Conservation (phyloP, 1,139 yeast species). For the Kodamaea anthophila region DNA sequence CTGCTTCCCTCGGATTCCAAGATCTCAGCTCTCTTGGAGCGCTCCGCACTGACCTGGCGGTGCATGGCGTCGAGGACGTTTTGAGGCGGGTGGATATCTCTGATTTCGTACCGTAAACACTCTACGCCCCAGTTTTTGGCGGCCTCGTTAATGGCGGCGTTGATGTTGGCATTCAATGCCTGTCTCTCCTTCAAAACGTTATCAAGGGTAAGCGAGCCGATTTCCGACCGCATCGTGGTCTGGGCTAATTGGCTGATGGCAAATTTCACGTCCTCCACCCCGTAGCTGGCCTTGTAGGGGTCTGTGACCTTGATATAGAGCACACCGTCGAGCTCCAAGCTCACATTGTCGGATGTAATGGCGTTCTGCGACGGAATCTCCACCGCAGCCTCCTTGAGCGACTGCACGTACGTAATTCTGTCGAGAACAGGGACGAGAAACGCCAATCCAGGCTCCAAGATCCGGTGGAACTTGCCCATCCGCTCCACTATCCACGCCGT, state of each 20-base stretch:
- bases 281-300: conserved; percentile 81
- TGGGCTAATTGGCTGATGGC: conserved; percentile 84
- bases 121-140: conserved; percentile 83
- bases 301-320: conserved; percentile 72
- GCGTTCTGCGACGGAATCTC: conserved; percentile 84
- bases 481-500: conserved; percentile 89
- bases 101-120: conserved; percentile 79
- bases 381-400: conserved; percentile 74
- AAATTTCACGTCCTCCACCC: conserved; percentile 83
- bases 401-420: conserved; percentile 73
- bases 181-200: conserved; percentile 74
- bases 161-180: conserved; percentile 63
- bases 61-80: conserved; percentile 91
- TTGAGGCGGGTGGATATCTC: conserved; percentile 83
- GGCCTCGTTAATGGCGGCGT: conserved; percentile 76
- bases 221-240: conserved; percentile 86
- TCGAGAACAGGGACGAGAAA: conserved; percentile 67
- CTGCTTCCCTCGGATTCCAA: conserved; percentile 82
- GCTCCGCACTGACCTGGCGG: conserved; percentile 80
- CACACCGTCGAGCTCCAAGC: conserved; percentile 80
- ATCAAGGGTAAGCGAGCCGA: conserved; percentile 76
- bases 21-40: conserved; percentile 82
- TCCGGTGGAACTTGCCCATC: conserved; percentile 79
- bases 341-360: conserved; percentile 80
- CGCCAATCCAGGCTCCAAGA: conserved; percentile 75